A percentile compares a stretch with the other conserved stretches of the same genome.
Conservation (phyloP, 306 rosid species). For the Quercus alba region DNA sequence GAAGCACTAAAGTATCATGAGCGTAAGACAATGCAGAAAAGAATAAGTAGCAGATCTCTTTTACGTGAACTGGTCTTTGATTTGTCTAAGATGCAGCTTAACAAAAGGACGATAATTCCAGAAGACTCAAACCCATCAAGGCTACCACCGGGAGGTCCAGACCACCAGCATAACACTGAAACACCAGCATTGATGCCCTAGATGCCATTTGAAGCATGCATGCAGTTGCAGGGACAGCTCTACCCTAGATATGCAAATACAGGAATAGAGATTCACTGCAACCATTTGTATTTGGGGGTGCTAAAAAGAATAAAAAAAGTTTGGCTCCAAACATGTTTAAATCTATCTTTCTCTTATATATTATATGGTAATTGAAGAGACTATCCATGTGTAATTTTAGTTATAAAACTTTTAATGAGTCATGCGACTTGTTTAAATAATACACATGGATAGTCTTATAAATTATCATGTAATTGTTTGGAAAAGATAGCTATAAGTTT, state of each 20-base stretch:
- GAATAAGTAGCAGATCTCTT: not conserved
- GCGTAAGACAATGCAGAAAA: constrained; percentile 9
- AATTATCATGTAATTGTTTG: too few species aligned
- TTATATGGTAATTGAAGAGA: too few species aligned
- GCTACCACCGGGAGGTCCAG: constrained; percentile 5
- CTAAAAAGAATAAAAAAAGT: too few species aligned
- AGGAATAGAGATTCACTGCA: not conserved
- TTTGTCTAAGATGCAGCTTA: not conserved
- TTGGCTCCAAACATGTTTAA: too few species aligned
- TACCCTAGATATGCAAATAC: not conserved
- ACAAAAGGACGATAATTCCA: not conserved
- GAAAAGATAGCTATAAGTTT: too few species aligned
- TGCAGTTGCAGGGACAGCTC: not conserved
- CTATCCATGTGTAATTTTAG: too few species aligned
- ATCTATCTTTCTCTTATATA: too few species aligned
- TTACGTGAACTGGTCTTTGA: constrained; percentile 1
- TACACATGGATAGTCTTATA: too few species aligned
- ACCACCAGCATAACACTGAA: not conserved
- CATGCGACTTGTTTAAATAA: too few species aligned
- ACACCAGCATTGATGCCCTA: not conserved
- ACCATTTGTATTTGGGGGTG: not conserved
- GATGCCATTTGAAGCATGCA: not conserved
- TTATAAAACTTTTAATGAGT: too few species aligned
- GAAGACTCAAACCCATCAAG: not conserved
- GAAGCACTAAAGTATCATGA: not conserved